These are phyloP conservation scores for Chlamydomonas eustigma DNA, from an alignment of 139 green algal species.

Conservation along the genomic window DNA sequence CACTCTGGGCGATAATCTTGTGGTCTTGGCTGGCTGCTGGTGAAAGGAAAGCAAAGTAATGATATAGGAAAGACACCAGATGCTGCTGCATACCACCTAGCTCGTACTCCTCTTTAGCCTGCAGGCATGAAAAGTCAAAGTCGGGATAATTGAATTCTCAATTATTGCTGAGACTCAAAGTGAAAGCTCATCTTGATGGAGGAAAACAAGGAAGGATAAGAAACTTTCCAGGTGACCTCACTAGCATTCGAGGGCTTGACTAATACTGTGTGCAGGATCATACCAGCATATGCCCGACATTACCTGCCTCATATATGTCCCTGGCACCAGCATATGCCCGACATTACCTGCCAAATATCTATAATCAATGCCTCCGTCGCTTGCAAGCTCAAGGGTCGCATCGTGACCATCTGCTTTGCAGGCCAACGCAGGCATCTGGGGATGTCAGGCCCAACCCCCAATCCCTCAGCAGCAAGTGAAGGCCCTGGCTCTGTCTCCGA, in stretches of 20 bases:
- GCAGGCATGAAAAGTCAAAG: neutral
- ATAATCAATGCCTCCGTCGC: neutral
- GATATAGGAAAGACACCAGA: neutral
- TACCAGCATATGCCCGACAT: neutral
- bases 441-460: neutral
- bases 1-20: neutral
- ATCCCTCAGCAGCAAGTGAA: constrained; percentile 4
- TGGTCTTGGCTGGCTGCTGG: neutral
- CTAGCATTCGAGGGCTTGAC: too few relatives aligned
- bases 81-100: neutral
- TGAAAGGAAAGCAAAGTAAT: neutral
- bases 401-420: neutral
- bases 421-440: neutral
- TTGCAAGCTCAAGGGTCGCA: neutral
- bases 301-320: neutral
- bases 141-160: too few relatives aligned
- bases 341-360: neutral
- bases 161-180: too few relatives aligned
- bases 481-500: neutral
- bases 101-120: neutral
- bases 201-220: too few relatives aligned
- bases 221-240: too few relatives aligned
- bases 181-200: too few relatives aligned
- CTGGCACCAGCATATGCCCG: neutral
- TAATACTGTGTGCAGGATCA: too few relatives aligned